Evolutionary conservation across 768 basidiomycete genomes (phyloP).

Genomic region (Trametes meyenii): DNA sequence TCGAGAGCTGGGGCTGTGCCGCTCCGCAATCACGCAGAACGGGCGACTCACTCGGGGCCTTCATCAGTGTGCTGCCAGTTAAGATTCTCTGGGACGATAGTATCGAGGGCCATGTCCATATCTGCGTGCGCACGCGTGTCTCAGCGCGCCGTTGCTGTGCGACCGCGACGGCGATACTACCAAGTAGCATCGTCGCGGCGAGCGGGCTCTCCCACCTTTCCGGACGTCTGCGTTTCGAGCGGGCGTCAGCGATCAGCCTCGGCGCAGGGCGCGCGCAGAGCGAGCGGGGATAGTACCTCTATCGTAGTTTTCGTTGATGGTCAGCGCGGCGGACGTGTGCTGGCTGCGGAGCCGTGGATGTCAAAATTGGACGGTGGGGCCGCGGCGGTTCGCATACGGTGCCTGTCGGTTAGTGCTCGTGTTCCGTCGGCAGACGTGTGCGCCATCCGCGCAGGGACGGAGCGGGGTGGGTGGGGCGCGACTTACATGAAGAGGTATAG

Average conservation of each 20-base stretch:
- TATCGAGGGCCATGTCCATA: constrained; percentile 94
- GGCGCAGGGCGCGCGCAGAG: not conserved
- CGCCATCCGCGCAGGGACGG: not conserved
- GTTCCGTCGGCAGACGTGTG: not conserved
- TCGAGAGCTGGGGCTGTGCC: too few relatives aligned
- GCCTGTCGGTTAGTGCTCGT: not conserved
- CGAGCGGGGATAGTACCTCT: constrained; percentile 46
- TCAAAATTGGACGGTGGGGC: not conserved
- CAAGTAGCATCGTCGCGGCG: not conserved
- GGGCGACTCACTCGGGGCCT: constrained; percentile 75
- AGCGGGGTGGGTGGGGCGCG: constrained; percentile 11
- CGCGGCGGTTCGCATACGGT: not conserved
- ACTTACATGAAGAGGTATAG: constrained; percentile 85
- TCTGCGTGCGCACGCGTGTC: constrained; percentile 46
- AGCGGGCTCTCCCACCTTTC: constrained; percentile 35
- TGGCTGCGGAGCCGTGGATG: constrained; percentile 41
- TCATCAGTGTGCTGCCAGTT: constrained; percentile 89
- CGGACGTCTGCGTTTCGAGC: constrained; percentile 42
- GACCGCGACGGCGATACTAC: not conserved
- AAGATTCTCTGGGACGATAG: constrained; percentile 81
- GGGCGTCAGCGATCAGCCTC: not conserved
- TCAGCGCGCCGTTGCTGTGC: not conserved
- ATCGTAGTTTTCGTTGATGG: constrained; percentile 91
- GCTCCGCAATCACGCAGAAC: not conserved
- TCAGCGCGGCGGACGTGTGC: constrained; percentile 80